Base-by-base conservation (phyloP, 2,329 filamentous ascomycete genomes). In the Torrubiellomyces zombiae region DNA sequence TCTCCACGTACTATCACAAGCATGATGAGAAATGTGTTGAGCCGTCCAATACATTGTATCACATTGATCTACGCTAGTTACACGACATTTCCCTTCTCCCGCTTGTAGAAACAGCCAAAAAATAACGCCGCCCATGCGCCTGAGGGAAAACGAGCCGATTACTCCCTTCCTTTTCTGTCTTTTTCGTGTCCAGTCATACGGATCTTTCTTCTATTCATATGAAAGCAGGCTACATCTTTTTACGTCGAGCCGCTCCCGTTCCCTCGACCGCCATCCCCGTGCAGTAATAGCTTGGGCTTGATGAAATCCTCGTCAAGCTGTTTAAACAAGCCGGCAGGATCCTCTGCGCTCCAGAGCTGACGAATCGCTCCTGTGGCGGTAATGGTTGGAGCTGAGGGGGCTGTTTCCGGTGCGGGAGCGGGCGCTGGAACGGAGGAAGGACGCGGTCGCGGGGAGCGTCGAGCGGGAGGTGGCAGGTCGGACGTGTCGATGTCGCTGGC, bases 231-330 rank as follows among this genome's bases (percentile, higher is more conserved):
- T n/a, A n/a, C n/a, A n/a, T n/a, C n/a, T n/a, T n/a, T n/a, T n/a
- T n/a, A n/a, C n/a, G n/a, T n/a, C n/a, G n/a, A n/a, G n/a, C n/a
- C n/a, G n/a, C n/a, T n/a, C n/a, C n/a, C n/a, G n/a, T n/a, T n/a
- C n/a, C n/a, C n/a, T n/a, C n/a, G n/a, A n/a, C n/a, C 29, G 7
- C 31, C 31, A 14, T 60, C 60, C 22, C 75, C 77, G 51, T 94
- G 85, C 12, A 95, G 63, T 35, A 95, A 51, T 28, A 95, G 54
- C 44, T 75, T 80, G 11, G 86, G 86, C 59, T 95, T 95, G 51
- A 95, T 85, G 48, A 83, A 94, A 32, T 85, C 82, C 50, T 98
- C 89, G 47, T 98, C 89, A 31, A 98, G 58, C 52, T 93, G 85
- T 37, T 74, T 75, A 50, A 98, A 92, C 54, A 91, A 70, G 22